Base-by-base conservation (phyloP, 176 grass and related monocot species). In the Saccharum spontaneum region DNA sequence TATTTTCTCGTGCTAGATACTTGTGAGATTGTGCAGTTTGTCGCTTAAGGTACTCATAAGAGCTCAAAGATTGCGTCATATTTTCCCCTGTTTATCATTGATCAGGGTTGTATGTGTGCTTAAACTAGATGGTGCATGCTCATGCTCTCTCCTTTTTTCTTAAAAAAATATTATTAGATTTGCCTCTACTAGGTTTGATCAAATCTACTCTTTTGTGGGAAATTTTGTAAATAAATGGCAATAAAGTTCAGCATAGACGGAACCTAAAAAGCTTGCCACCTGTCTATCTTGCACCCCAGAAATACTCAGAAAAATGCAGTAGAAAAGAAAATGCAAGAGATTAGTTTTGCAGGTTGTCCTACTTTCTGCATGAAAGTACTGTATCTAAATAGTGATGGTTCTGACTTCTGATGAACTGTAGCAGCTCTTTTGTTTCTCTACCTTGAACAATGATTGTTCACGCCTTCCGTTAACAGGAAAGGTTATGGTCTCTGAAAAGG, bases 401-500 rank as follows among this genome's bases (percentile, higher is more conserved):
- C 70, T 76, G 70, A 38, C 50, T 81, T 70, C 70, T 76, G 70
- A 38, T 69, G 39, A 61, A 69, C 49, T 60, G 4, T 61, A 46
- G 26, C 39, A 4, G 1, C 49, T 10, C 34, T 23, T 28, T 33
- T 79, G 43, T 50, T 15, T 38, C 23, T 31, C n/a, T 44, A 14
- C 43, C 49, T 40, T 40, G 31, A 60, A 82, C 8, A 55, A 52
- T 67, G 45, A 76, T 85, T 14, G 83, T 43, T 75, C 31, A 75
- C 43, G 40, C 0, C 31, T 67, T 67, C 3, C 10, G 20, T 20
- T 16, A 30, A 43, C 33, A 20, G 1, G 43, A 7, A 67, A 75
- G n/a, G 40, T 71, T 68, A 43, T 45, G 61, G 71, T n/a, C 60
- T 67, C 44, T 28, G 67, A 10, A 79, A 73, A 74, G 20, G 41